Evolutionary conservation across 345 rosid genomes (phyloP).

Genomic region (Arabis alpina): DNA sequence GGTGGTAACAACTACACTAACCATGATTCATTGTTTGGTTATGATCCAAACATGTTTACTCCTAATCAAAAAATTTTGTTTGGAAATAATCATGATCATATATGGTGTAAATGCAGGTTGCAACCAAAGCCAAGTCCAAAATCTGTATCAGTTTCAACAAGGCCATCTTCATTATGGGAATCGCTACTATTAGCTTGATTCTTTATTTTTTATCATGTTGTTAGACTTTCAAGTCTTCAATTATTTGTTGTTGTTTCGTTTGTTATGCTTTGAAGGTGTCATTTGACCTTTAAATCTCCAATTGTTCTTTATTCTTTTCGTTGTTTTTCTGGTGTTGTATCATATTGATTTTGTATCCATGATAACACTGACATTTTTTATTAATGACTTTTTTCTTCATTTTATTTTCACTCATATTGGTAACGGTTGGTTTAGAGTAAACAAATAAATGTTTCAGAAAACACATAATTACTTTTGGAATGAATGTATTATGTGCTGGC

Average conservation of each 20-base stretch:
- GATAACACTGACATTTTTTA: no score
- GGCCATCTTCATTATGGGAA: background rate
- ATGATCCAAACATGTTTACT: background rate
- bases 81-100: background rate
- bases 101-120: background rate
- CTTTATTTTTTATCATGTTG: background rate
- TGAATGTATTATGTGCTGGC: no score
- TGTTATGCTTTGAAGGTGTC: no score
- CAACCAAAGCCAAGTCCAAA: slow-evolving; percentile 1
- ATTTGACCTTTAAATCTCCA: background rate
- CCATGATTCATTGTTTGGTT: background rate
- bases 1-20: background rate
- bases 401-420: no score
- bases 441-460: no score
- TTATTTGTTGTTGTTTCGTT: background rate
- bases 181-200: background rate
- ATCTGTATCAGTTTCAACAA: background rate
- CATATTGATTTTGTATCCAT: no score
- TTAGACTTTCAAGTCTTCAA: background rate
- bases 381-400: no score
- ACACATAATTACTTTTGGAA: no score
- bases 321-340: no score
- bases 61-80: background rate
- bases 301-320: no score
- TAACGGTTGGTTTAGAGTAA: no score